Percentiles rank a stretch among this genome's conserved stretches.
Conservation (phyloP, 805 yeast genomes). For the Metschnikowia shivogae region DNA sequence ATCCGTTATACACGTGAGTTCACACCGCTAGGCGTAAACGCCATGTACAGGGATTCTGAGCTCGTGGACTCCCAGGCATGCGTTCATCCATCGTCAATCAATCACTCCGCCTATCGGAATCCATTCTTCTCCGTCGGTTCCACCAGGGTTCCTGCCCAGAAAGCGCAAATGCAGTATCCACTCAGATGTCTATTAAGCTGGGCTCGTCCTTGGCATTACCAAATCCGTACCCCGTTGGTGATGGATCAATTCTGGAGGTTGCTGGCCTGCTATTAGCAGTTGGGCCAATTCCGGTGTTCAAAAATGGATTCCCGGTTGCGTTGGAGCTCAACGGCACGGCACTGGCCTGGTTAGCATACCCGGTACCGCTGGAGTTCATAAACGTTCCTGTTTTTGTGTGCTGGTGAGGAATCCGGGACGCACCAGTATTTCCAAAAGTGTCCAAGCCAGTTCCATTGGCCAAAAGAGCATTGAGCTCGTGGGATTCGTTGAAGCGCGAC, state of each 20-base stretch:
- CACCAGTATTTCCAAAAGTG: conserved; percentile 88
- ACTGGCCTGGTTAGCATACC: conserved; percentile 49
- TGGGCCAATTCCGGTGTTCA: conserved; percentile 54
- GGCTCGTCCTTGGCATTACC: conserved; percentile 66
- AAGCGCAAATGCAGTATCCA: not conserved
- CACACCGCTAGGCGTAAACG: too few relatives aligned
- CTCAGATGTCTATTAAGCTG: conserved; percentile 43
- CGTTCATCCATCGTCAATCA: too few relatives aligned
- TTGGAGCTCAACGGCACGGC: conserved; percentile 31
- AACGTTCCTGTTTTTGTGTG: conserved; percentile 79
- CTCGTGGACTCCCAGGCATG: too few relatives aligned
- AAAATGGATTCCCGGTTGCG: conserved; percentile 55
- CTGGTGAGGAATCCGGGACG: conserved; percentile 84
- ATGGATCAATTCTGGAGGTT: conserved; percentile 60
- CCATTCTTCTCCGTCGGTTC: too few relatives aligned
- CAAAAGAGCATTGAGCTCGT: conserved; percentile 71
- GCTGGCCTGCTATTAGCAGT: conserved; percentile 17
- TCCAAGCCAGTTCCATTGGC: conserved; percentile 90
- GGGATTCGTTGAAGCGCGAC: conserved; percentile 40
- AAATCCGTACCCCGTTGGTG: conserved; percentile 91
- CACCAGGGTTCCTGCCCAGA: not conserved
- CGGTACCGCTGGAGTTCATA: conserved; percentile 86
- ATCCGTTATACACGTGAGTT: too few relatives aligned
- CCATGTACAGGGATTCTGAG: too few relatives aligned
- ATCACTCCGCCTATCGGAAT: too few relatives aligned